These are phyloP conservation scores for Claviceps pazoutovae DNA, from an alignment of 2,329 filamentous ascomycete genomes.

Conservation along the genomic window DNA sequence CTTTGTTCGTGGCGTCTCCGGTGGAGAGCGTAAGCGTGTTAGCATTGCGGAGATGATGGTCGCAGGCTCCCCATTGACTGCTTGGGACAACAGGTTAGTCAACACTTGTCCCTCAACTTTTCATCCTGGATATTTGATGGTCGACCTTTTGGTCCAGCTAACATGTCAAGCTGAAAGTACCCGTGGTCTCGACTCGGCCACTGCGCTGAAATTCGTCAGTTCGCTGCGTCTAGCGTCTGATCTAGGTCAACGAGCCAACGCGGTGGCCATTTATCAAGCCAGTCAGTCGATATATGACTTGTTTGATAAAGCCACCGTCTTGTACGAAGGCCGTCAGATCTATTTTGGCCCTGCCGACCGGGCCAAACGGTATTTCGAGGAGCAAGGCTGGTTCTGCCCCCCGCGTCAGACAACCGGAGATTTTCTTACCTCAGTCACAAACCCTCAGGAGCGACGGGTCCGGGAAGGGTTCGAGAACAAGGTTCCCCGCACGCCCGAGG, in stretches of 20 bases:
- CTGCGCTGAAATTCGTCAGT: conserved; percentile 59
- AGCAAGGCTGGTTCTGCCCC: conserved; percentile 55
- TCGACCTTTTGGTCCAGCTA: not conserved
- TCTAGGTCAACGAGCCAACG: conserved; percentile 45
- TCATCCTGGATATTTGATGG: no score
- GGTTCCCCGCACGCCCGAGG: conserved; percentile 54
- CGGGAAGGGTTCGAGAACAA: conserved; percentile 43
- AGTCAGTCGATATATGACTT: conserved; percentile 56
- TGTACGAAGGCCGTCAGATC: conserved; percentile 67
- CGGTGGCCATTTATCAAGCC: conserved; percentile 61
- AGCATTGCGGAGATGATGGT: conserved; percentile 68
- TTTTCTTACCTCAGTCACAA: conserved; percentile 56
- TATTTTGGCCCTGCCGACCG: conserved; percentile 51
- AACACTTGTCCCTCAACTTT: not conserved
- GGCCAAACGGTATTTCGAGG: conserved; percentile 52
- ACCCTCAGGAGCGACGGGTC: conserved; percentile 43
- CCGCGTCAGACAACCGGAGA: conserved; percentile 53
- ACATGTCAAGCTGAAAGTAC: conserved; percentile 28
- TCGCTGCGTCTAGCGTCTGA: conserved; percentile 52
- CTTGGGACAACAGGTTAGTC: conserved; percentile 55
- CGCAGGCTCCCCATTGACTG: conserved; percentile 38
- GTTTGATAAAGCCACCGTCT: conserved; percentile 61
- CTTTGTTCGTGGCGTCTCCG: conserved; percentile 56
- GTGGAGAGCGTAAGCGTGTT: conserved; percentile 65
- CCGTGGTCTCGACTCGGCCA: conserved; percentile 58